phyloP scores from a whole-genome alignment of 2,329 filamentous ascomycete species.

The Leptographium lundbergii region DNA sequence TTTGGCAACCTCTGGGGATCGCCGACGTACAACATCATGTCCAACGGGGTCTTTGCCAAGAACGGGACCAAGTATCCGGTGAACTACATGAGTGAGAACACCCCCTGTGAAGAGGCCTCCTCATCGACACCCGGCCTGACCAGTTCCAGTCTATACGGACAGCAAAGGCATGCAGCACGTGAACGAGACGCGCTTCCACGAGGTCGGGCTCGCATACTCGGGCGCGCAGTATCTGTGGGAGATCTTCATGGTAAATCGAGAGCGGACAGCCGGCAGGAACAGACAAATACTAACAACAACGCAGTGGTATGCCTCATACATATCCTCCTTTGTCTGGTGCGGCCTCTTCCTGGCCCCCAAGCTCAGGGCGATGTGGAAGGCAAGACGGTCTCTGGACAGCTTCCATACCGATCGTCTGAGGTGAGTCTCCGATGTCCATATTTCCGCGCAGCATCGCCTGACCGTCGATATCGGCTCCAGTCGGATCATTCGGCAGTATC shows the following conservation, averaged over 20 bases:
- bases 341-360: slow-evolving; percentile 1
- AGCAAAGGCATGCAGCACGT: slow-evolving; percentile 4
- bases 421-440: neutral
- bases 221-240: slow-evolving; percentile 11
- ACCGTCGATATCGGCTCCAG: neutral
- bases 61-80: slow-evolving; percentile 12
- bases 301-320: slow-evolving; percentile 5
- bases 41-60: slow-evolving; percentile 9
- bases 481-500: neutral
- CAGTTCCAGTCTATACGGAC: slow-evolving; percentile 5
- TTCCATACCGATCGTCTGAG: neutral
- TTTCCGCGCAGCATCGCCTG: neutral
- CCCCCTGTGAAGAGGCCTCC: neutral
- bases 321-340: slow-evolving; percentile 3
- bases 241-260: slow-evolving; percentile 10
- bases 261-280: neutral
- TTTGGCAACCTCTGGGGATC: slow-evolving; percentile 13
- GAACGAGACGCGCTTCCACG: slow-evolving; percentile 12
- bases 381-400: neutral
- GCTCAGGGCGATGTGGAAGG: neutral
- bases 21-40: slow-evolving; percentile 13
- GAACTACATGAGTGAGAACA: neutral
- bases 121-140: neutral
- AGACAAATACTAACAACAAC: neutral
- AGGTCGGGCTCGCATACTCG: slow-evolving; percentile 11